These are phyloP conservation scores for Nemania sp. DNA, from an alignment of 2,329 filamentous ascomycete species.

Conservation along the genomic window DNA sequence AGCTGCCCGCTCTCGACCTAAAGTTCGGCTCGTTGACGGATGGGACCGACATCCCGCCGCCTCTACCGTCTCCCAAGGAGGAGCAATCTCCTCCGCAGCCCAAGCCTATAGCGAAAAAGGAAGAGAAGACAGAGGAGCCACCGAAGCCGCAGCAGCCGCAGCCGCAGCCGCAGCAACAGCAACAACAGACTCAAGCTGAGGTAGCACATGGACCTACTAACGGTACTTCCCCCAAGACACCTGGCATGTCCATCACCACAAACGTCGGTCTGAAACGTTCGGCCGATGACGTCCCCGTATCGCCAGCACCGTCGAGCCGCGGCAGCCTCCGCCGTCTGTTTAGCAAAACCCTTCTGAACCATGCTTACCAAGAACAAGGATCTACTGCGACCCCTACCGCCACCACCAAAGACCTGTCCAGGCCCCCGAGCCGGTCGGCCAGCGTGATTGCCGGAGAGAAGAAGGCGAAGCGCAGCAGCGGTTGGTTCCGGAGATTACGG, in stretches of 20 bases:
- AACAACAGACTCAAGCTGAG: conserved; percentile 32
- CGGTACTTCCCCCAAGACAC: conserved; percentile 40
- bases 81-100: conserved; percentile 34
- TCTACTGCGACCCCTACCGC: conserved; percentile 40
- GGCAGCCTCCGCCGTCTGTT: conserved; percentile 62
- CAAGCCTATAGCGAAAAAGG: no score
- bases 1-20: conserved; percentile 61
- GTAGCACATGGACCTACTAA: conserved; percentile 39
- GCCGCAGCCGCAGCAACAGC: conserved; percentile 31
- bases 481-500: conserved; percentile 61
- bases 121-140: no score
- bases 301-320: conserved; percentile 55
- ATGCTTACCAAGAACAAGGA: conserved; percentile 52
- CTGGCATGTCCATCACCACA: conserved; percentile 36
- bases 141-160: conserved; percentile 51
- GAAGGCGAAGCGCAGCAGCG: conserved; percentile 59
- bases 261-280: conserved; percentile 51
- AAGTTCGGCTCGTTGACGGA: conserved; percentile 63
- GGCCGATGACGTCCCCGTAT: conserved; percentile 55
- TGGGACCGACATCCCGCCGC: conserved; percentile 63
- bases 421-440: conserved; percentile 56
- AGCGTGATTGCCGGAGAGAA: conserved; percentile 54
- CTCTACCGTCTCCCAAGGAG: conserved; percentile 55
- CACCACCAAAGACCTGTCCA: no score
- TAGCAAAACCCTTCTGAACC: conserved; percentile 59